Evolutionary conservation across 306 rosid species (phyloP).

Genomic region (Cicer arietinum): DNA sequence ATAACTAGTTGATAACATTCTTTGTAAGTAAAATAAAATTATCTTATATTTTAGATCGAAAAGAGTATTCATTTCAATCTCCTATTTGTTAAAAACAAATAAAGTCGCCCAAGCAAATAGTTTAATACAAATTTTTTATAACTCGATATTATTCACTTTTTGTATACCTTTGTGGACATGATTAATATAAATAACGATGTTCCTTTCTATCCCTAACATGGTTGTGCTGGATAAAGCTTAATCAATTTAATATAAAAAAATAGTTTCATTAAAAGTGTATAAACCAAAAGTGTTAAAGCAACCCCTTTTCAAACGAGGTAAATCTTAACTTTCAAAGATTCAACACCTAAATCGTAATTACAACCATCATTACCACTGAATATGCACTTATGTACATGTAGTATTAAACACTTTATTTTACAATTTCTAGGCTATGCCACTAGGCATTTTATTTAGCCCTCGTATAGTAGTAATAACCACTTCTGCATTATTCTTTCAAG

Average conservation of each 20-base stretch:
- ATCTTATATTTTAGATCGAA: not conserved
- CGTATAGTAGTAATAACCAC: not conserved
- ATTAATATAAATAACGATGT: not conserved
- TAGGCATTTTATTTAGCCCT: not conserved
- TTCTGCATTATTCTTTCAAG: constrained; percentile 21
- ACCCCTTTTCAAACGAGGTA: not conserved
- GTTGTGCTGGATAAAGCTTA: not conserved
- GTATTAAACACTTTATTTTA: not conserved
- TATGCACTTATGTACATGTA: constrained; percentile 9
- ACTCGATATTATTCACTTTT: not conserved
- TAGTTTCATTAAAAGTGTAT: not conserved
- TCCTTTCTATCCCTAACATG: not conserved
- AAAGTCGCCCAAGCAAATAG: not conserved
- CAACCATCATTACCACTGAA: not conserved
- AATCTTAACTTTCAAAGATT: constrained; percentile 8
- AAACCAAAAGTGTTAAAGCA: constrained; percentile 8
- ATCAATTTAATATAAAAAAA: not conserved
- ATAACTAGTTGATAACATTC: too few relatives aligned
- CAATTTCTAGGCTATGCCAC: not conserved
- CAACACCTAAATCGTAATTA: not conserved
- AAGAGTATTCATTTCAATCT: too few relatives aligned
- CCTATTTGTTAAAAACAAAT: too few relatives aligned
- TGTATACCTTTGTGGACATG: not conserved
- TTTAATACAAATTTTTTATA: not conserved
- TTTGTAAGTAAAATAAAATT: not conserved